phyloP scores from a whole-genome alignment of 2,329 filamentous ascomycete genomes.

The Alternaria tenuissima region DNA sequence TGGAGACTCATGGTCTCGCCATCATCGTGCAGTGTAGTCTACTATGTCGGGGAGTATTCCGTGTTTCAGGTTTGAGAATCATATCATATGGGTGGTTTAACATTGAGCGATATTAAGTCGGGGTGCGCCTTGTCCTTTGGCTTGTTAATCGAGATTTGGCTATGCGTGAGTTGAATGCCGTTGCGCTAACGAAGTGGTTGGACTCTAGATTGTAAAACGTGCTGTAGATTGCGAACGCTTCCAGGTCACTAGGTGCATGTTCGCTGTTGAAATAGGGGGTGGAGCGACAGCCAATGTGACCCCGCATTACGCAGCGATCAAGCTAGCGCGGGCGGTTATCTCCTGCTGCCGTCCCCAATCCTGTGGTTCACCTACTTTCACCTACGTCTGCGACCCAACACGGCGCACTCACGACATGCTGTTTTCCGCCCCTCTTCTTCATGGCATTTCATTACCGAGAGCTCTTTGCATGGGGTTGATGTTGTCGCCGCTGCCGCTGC shows the following conservation, averaged over 20 bases:
- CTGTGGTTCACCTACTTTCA: background rate
- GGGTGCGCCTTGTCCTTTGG: background rate
- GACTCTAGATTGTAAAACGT: background rate
- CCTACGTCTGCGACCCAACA: constrained; percentile 1
- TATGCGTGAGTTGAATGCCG: background rate
- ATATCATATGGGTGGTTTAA: background rate
- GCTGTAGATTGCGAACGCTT: background rate
- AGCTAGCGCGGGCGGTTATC: background rate
- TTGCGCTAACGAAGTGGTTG: background rate
- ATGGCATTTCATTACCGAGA: background rate
- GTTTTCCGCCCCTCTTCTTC: background rate
- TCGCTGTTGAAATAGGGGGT: background rate
- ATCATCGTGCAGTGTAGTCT: background rate
- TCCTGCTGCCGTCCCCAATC: background rate
- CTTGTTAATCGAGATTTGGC: background rate
- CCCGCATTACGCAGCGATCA: background rate
- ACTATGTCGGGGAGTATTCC: background rate
- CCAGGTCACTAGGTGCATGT: background rate
- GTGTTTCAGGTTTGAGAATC: background rate
- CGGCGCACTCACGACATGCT: background rate
- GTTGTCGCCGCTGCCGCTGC: background rate
- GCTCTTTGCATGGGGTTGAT: background rate
- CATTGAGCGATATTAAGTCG: background rate
- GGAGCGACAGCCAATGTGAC: background rate
- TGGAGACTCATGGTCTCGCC: background rate